Percentiles rank a stretch among this genome's conserved stretches.
Conservation (phyloP, 2,329 filamentous ascomycete genomes). For the Cercospora sp. region DNA sequence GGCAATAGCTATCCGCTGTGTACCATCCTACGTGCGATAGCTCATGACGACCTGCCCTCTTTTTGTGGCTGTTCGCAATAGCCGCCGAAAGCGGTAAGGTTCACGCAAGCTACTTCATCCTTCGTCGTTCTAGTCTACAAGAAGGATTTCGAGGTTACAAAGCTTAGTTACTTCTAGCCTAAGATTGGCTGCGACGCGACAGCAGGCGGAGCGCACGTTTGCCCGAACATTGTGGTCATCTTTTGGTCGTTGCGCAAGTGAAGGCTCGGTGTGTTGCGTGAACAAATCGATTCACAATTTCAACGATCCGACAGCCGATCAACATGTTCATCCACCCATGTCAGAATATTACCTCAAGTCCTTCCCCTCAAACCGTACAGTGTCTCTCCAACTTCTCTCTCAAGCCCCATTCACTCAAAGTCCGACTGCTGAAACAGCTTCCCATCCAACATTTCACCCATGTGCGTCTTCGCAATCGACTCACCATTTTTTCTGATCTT, state of each 20-base stretch:
- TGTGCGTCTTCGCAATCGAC: constrained; percentile 31
- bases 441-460: constrained; percentile 30
- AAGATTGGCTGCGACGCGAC: background rate
- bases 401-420: background rate
- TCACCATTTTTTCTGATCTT: constrained; percentile 30
- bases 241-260: background rate
- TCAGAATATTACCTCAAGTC: background rate
- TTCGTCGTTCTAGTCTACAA: background rate
- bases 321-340: background rate
- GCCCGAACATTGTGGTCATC: background rate
- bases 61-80: background rate
- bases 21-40: background rate
- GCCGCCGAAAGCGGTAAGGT: background rate
- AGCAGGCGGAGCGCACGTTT: background rate
- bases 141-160: background rate
- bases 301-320: background rate
- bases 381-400: background rate
- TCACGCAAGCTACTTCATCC: background rate
- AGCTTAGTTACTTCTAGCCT: background rate
- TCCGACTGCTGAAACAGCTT: constrained; percentile 6
- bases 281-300: background rate
- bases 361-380: background rate
- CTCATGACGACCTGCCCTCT: background rate
- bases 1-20: background rate
- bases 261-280: background rate